phyloP scores from a whole-genome alignment of 257 asterid species.

The Solanum paucissectum region DNA sequence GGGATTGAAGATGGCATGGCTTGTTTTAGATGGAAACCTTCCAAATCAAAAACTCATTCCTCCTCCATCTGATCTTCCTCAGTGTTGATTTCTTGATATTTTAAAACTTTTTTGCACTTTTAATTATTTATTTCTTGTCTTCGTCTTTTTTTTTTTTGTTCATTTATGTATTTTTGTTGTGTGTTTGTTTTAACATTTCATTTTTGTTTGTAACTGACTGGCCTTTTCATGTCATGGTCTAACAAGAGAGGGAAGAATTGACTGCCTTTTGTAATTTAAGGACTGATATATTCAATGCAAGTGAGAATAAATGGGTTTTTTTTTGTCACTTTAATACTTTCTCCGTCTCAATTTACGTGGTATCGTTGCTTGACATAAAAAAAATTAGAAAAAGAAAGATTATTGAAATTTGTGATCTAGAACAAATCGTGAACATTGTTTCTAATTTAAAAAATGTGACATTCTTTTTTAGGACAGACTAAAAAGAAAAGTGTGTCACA shows the following conservation, averaged over 20 bases:
- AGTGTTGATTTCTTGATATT: conserved; percentile 1
- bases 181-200: background rate
- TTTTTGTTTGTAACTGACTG: background rate
- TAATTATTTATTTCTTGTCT: background rate
- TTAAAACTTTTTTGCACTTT: background rate
- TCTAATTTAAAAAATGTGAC: too few species aligned
- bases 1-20: conserved; percentile 28
- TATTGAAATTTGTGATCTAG: too few species aligned
- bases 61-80: conserved; percentile 24
- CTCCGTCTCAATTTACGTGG: background rate
- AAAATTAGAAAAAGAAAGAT: too few species aligned
- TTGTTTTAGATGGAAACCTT: conserved; percentile 22
- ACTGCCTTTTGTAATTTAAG: background rate
- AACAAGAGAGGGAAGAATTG: background rate
- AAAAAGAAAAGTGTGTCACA: background rate
- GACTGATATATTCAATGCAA: background rate
- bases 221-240: background rate
- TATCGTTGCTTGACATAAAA: background rate
- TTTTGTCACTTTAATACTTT: too few species aligned
- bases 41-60: conserved; percentile 19
- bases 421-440: background rate
- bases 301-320: background rate
- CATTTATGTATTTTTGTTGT: background rate
- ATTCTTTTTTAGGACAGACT: background rate
- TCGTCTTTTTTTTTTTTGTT: background rate